Evolutionary conservation across 225 moss, liverwort and hornwort genomes (phyloP), one percentile per base, ranked within the genome.

Genomic region (Antitrichia curtipendula): DNA sequence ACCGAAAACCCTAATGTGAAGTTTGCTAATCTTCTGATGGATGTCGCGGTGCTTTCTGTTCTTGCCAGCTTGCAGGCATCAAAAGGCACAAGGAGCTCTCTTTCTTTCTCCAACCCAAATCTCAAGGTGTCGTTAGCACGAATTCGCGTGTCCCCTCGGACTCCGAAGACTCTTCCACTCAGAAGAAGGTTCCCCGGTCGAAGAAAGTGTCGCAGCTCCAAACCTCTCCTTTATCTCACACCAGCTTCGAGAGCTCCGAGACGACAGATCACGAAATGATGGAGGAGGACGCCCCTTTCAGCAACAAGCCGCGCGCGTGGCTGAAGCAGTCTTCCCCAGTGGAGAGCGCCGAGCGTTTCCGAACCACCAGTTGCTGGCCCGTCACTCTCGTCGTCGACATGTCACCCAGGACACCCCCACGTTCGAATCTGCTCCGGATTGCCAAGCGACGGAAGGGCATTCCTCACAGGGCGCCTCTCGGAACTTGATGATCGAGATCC

Each of bases 371-470:
- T 62, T 81, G 88, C 85, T 88, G 88, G 84, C 91, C 92, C 13
- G 89, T 90, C 56, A 76, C 85, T 6, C 90, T 94, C n/a, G 90
- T 94, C 64, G 93, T 94, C 25, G 91, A 94, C 83, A 95, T 96
- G 96, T 97, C 97, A 38, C 97, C 99, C 7, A 87, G 94, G 86
- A 99, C 97, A 16, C 97, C 96, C 31, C 97, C 97, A 21, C 95
- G 95, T 40, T 95, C 96, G 53, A 94, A 90, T 65, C 86, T 94
- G 75, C 92, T 91, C 32, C 93, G 95, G 64, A 88, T 91, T 24
- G 94, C 94, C 43, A 99, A 99, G 82, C 91, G 99, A 82, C 95
- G 99, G 83, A 99, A 99, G 93, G 97, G 99, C 84, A 96, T 91
- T 82, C 99, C 99, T 13, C 96, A 99, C 91, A 91, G 99, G 92